Conservation (phyloP, 1,284 basidiomycete species). For the Paramarasmius palmivorus region DNA sequence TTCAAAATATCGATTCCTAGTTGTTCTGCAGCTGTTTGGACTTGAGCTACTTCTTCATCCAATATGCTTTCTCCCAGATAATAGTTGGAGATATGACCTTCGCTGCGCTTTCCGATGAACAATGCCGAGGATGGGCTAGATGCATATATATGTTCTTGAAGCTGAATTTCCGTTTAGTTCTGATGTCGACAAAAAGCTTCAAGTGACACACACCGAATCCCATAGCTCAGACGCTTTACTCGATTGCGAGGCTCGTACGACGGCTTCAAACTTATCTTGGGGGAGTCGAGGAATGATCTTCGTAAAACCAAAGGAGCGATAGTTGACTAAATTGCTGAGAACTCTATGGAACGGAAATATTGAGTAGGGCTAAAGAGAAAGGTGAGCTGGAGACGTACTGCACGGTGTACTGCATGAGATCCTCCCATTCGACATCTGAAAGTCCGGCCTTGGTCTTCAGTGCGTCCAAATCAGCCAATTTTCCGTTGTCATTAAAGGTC, state of each 20-base stretch:
- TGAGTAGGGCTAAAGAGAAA: neutral
- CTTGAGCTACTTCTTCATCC: slow-evolving; percentile 72
- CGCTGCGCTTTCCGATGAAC: slow-evolving; percentile 75
- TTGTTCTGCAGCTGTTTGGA: slow-evolving; percentile 75
- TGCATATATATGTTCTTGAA: slow-evolving; percentile 74
- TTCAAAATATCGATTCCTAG: slow-evolving; percentile 74
- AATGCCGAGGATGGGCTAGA: slow-evolving; percentile 61
- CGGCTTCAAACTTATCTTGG: slow-evolving; percentile 58
- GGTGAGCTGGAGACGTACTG: slow-evolving; percentile 43
- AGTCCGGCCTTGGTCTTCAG: slow-evolving; percentile 58
- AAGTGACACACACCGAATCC: slow-evolving; percentile 48
- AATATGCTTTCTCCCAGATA: slow-evolving; percentile 72
- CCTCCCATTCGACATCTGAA: slow-evolving; percentile 61
- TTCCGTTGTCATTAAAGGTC: slow-evolving; percentile 62
- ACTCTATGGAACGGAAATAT: slow-evolving; percentile 41
- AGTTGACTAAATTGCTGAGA: slow-evolving; percentile 78
- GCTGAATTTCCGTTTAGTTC: slow-evolving; percentile 33
- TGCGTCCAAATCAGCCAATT: slow-evolving; percentile 54
- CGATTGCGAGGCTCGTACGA: slow-evolving; percentile 61
- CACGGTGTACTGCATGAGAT: slow-evolving; percentile 67
- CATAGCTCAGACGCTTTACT: slow-evolving; percentile 59
- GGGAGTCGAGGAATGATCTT: slow-evolving; percentile 78
- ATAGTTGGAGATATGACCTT: slow-evolving; percentile 81
- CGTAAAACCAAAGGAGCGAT: slow-evolving; percentile 79
- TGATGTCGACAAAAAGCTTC: slow-evolving; percentile 9